Evolutionary conservation across 805 yeast species (phyloP).

Genomic region (Hemisphaericaspora nanyangensis): DNA sequence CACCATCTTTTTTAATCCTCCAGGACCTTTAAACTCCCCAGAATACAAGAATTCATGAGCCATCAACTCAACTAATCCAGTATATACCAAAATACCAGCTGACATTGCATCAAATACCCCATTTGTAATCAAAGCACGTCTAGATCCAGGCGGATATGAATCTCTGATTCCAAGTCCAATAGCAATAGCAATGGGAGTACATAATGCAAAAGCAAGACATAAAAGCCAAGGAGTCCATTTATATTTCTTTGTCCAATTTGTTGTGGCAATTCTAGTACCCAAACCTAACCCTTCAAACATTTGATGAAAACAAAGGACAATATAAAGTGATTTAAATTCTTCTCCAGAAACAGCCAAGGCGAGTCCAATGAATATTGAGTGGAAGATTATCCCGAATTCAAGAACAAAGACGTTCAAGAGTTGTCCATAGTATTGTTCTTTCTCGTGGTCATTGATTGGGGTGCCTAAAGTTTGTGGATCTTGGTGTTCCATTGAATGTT

Average conservation of each 20-base stretch:
- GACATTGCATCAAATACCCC: conserved; percentile 76
- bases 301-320: conserved; percentile 73
- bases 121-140: conserved; percentile 57
- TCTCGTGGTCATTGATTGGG: conserved; percentile 28
- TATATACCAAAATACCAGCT: conserved; percentile 73
- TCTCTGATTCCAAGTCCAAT: conserved; percentile 74
- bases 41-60: conserved; percentile 70
- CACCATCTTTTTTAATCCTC: conserved; percentile 48
- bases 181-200: conserved; percentile 74
- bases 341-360: conserved; percentile 75
- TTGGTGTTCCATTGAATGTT: conserved; percentile 42
- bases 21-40: conserved; percentile 59
- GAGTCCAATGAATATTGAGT: conserved; percentile 78
- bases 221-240: conserved; percentile 57
- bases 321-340: conserved; percentile 66
- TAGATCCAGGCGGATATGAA: conserved; percentile 55
- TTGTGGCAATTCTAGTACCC: conserved; percentile 59
- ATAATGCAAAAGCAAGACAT: conserved; percentile 46
- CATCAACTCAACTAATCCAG: conserved; percentile 75
- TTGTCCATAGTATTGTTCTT: conserved; percentile 54
- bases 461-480: conserved; percentile 41
- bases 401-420: conserved; percentile 45
- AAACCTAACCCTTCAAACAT: conserved; percentile 83
- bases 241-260: conserved; percentile 31
- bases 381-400: conserved; percentile 80